phyloP scores from a whole-genome alignment of 1,284 basidiomycete genomes.

The Malassezia vespertilionis region DNA sequence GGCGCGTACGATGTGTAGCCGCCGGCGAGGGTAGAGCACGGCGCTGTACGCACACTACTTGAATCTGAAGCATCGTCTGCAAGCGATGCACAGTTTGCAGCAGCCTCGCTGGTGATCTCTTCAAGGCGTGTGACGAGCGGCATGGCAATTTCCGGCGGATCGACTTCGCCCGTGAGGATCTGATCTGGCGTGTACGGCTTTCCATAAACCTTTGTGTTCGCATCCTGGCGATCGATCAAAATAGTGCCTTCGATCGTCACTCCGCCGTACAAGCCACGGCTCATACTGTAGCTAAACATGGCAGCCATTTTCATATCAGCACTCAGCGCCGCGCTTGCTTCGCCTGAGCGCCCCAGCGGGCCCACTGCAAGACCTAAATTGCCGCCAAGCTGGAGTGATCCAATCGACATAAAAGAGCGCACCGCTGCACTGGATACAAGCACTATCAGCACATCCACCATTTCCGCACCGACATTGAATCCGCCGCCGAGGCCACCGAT shows the following conservation, averaged over 20 bases:
- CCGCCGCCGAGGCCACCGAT: slow-evolving; percentile 72
- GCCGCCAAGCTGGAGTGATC: slow-evolving; percentile 70
- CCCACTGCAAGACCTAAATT: slow-evolving; percentile 63
- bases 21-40: too few species aligned
- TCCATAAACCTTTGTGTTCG: slow-evolving; percentile 48
- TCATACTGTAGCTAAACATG: slow-evolving; percentile 83
- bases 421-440: slow-evolving; percentile 66
- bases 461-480: slow-evolving; percentile 66
- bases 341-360: slow-evolving; percentile 84
- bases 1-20: slow-evolving; percentile 21
- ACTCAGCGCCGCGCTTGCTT: slow-evolving; percentile 76
- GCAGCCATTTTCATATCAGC: slow-evolving; percentile 78
- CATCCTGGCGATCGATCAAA: slow-evolving; percentile 85
- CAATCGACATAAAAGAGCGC: slow-evolving; percentile 85
- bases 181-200: slow-evolving; percentile 26
- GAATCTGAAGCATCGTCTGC: too few species aligned
- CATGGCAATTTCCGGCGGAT: slow-evolving; percentile 20
- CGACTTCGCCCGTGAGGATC: slow-evolving; percentile 32
- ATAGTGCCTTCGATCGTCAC: slow-evolving; percentile 82
- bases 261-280: slow-evolving; percentile 77
- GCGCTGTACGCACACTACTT: too few species aligned
- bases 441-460: slow-evolving; percentile 89
- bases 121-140: slow-evolving; percentile 10
- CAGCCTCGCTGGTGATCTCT: slow-evolving; percentile 3
- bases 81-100: neutral